These are phyloP conservation scores for Nelumbo lutea DNA, from an alignment of 164 flowering plant genomes.

Conservation along the genomic window DNA sequence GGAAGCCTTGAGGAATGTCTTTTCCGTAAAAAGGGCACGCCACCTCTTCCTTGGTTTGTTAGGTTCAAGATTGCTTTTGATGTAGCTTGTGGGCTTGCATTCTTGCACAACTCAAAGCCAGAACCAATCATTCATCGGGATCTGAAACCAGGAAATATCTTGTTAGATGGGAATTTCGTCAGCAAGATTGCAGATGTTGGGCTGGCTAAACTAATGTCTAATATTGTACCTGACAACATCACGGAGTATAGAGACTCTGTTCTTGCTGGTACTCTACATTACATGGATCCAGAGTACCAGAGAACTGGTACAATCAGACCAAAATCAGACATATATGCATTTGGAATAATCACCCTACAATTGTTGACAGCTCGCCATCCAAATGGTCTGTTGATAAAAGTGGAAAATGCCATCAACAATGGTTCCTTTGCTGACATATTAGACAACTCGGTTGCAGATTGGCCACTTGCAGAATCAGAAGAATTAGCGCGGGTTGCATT, in stretches of 20 bases:
- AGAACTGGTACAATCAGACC: constrained; percentile 84
- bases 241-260: constrained; percentile 61
- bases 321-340: constrained; percentile 80
- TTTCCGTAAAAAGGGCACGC: constrained; percentile 26
- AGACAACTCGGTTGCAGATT: constrained; percentile 57
- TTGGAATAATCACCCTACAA: constrained; percentile 71
- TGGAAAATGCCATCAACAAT: constrained; percentile 46
- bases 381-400: constrained; percentile 35
- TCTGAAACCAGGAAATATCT: constrained; percentile 79
- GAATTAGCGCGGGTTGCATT: constrained; percentile 59
- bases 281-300: constrained; percentile 93
- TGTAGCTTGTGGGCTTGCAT: constrained; percentile 80
- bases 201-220: constrained; percentile 56
- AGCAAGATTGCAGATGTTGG: constrained; percentile 89
- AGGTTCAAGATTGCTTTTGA: constrained; percentile 63
- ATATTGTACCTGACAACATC: constrained; percentile 63
- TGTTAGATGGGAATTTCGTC: constrained; percentile 56
- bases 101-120: constrained; percentile 69
- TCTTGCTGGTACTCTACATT: constrained; percentile 67
- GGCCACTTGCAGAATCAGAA: constrained; percentile 70
- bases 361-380: constrained; percentile 57
- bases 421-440: constrained; percentile 43
- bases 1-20: constrained; percentile 73
- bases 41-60: constrained; percentile 68
- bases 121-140: constrained; percentile 81